Percentiles rank a stretch among this genome's conserved stretches.
phyloP scores from a whole-genome alignment of 768 basidiomycete genomes.

The Coprinopsis sp. region DNA sequence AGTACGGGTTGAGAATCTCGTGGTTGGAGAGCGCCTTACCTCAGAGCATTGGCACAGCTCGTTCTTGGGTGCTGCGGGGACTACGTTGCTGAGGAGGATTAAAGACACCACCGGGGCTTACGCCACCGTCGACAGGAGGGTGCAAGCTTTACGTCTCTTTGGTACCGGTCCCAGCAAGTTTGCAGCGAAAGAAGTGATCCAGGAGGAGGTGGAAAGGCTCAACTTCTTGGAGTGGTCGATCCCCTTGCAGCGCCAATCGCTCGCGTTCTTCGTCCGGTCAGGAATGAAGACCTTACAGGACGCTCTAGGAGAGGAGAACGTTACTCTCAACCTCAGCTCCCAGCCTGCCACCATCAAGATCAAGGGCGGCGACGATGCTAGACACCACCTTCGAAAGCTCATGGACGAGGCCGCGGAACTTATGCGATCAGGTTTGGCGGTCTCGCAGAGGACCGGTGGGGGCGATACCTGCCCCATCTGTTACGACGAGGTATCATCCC shows the following conservation, averaged over 20 bases:
- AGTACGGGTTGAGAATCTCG: conserved; percentile 54
- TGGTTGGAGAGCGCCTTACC: conserved; percentile 44
- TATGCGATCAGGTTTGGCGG: background rate
- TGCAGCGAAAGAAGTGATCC: conserved; percentile 40
- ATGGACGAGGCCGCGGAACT: conserved; percentile 27
- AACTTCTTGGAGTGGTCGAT: conserved; percentile 33
- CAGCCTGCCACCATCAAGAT: conserved; percentile 39
- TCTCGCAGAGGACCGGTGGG: conserved; percentile 4
- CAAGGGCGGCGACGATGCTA: conserved; percentile 53
- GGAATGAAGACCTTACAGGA: conserved; percentile 50
- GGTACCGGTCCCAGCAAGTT: conserved; percentile 37
- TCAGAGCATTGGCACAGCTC: conserved; percentile 46
- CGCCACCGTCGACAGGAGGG: conserved; percentile 43
- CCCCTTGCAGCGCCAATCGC: conserved; percentile 24
- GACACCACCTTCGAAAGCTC: conserved; percentile 40
- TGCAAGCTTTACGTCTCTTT: conserved; percentile 40
- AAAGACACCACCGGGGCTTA: conserved; percentile 33
- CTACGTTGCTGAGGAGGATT: conserved; percentile 32
- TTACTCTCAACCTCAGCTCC: conserved; percentile 37
- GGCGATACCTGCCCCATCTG: conserved; percentile 49
- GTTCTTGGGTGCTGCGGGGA: conserved; percentile 26
- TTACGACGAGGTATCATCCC: conserved; percentile 37
- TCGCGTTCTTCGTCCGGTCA: conserved; percentile 47
- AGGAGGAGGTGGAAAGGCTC: conserved; percentile 42
- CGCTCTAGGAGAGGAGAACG: conserved; percentile 49